Conservation (phyloP, 768 basidiomycete species). For the Galerina sulciceps region DNA sequence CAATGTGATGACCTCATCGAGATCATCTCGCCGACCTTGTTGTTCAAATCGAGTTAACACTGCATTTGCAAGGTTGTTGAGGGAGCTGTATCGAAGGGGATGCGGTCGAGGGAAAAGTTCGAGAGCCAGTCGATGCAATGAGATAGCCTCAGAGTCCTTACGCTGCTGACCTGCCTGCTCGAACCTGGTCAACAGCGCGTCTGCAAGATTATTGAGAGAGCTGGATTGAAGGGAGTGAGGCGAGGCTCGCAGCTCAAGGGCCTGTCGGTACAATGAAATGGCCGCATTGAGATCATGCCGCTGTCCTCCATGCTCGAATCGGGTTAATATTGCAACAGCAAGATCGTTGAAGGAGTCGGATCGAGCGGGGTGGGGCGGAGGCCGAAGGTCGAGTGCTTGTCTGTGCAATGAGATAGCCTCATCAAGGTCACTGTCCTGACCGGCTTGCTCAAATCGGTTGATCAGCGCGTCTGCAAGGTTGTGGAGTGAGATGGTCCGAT, state of each 20-base stretch:
- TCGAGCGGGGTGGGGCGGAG: slow-evolving; percentile 1
- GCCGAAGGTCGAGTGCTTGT: too few relatives aligned
- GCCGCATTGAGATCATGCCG: background rate
- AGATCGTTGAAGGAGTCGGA: background rate
- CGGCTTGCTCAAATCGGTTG: background rate
- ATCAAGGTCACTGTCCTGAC: slow-evolving; percentile 1
- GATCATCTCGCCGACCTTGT: too few relatives aligned
- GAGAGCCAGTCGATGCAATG: too few relatives aligned
- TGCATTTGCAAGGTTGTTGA: too few relatives aligned
- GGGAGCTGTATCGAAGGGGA: too few relatives aligned
- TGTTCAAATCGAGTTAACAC: too few relatives aligned
- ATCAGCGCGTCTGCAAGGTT: background rate
- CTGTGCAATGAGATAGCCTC: slow-evolving; percentile 5
- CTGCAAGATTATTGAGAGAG: background rate
- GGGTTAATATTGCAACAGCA: background rate
- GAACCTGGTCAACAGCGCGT: background rate
- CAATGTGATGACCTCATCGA: slow-evolving; percentile 6
- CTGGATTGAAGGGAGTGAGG: background rate
- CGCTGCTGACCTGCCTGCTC: too few relatives aligned
- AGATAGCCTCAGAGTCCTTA: too few relatives aligned
- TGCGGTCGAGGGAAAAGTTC: too few relatives aligned
- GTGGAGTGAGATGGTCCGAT: background rate
- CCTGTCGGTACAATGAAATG: background rate
- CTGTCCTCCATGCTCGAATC: background rate
- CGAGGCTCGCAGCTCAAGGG: background rate